A percentile compares a stretch with the other conserved stretches of the same genome.
Evolutionary conservation across 208 protist species (phyloP).

Genomic region (Crithidia thermophila): DNA sequence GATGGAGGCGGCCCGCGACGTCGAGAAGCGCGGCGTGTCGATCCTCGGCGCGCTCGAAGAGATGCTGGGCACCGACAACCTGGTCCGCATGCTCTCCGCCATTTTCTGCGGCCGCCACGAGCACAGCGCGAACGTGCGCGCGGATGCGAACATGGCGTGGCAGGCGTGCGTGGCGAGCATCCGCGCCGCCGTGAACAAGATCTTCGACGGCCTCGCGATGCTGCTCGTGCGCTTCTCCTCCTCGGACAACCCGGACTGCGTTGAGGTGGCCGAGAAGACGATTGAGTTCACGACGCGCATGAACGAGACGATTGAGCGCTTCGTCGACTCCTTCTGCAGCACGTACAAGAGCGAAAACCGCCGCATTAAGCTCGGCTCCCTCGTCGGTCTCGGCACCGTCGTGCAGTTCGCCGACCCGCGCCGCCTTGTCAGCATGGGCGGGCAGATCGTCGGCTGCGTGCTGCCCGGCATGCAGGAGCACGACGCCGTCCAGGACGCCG

Average conservation of each 20-base stretch:
- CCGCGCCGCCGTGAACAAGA: slow-evolving; percentile 85
- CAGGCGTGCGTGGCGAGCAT: slow-evolving; percentile 90
- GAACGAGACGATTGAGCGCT: slow-evolving; percentile 84
- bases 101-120: slow-evolving; percentile 90
- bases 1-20: slow-evolving; percentile 83
- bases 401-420: slow-evolving; percentile 73
- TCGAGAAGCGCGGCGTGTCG: slow-evolving; percentile 87
- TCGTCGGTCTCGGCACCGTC: slow-evolving; percentile 67
- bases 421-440: slow-evolving; percentile 75
- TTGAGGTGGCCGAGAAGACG: slow-evolving; percentile 78
- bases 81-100: slow-evolving; percentile 77
- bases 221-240: slow-evolving; percentile 79
- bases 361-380: slow-evolving; percentile 72
- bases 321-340: slow-evolving; percentile 74
- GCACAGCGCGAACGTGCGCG: slow-evolving; percentile 76
- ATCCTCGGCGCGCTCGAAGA: slow-evolving; percentile 84
- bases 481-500: slow-evolving; percentile 78
- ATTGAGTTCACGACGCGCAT: slow-evolving; percentile 91
- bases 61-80: slow-evolving; percentile 71
- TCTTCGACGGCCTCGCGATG: slow-evolving; percentile 76
- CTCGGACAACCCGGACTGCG: slow-evolving; percentile 84
- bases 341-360: slow-evolving; percentile 67
- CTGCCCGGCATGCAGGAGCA: slow-evolving; percentile 89
- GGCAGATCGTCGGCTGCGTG: slow-evolving; percentile 88
- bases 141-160: slow-evolving; percentile 85